Evolutionary conservation across 2,329 filamentous ascomycete species (phyloP).

Genomic region (Rhynchosporium agropyri): DNA sequence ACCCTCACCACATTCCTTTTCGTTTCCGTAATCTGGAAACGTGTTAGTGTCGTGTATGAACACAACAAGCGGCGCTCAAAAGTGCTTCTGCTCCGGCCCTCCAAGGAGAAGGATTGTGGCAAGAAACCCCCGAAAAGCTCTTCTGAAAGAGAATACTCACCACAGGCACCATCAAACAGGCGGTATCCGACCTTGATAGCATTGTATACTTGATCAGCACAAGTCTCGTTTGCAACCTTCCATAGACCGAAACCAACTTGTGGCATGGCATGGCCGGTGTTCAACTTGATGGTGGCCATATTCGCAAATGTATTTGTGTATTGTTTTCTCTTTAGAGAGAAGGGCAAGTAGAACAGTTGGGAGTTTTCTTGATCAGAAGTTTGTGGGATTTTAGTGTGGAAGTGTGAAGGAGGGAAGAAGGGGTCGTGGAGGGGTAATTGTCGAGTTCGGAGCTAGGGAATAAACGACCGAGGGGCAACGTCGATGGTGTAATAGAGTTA

Average conservation of each 20-base stretch:
- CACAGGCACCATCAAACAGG: constrained; percentile 62
- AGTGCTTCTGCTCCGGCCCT: not conserved
- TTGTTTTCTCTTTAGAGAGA: not conserved
- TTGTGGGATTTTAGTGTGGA: not conserved
- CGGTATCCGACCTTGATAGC: constrained; percentile 62
- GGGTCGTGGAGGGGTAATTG: constrained; percentile 12
- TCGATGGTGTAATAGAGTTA: not conserved
- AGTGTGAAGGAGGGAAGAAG: not conserved
- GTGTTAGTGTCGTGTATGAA: constrained; percentile 5
- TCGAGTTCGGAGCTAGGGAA: constrained; percentile 6
- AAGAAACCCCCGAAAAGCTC: not conserved
- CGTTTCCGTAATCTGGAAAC: constrained; percentile 75
- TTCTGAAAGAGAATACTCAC: constrained; percentile 42
- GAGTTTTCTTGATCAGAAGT: not conserved
- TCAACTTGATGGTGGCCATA: constrained; percentile 49
- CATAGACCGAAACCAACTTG: constrained; percentile 68
- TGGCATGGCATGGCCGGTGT: constrained; percentile 56
- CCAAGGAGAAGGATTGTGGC: not conserved
- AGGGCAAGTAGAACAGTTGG: not conserved
- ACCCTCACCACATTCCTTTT: constrained; percentile 76
- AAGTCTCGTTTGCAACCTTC: constrained; percentile 68
- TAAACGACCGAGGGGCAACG: constrained; percentile 13
- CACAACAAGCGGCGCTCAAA: too few relatives aligned
- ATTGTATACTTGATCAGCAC: constrained; percentile 69
- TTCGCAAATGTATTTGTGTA: constrained; percentile 11